Evolutionary conservation across 306 rosid species (phyloP).

Genomic region (Castanea mollissima): DNA sequence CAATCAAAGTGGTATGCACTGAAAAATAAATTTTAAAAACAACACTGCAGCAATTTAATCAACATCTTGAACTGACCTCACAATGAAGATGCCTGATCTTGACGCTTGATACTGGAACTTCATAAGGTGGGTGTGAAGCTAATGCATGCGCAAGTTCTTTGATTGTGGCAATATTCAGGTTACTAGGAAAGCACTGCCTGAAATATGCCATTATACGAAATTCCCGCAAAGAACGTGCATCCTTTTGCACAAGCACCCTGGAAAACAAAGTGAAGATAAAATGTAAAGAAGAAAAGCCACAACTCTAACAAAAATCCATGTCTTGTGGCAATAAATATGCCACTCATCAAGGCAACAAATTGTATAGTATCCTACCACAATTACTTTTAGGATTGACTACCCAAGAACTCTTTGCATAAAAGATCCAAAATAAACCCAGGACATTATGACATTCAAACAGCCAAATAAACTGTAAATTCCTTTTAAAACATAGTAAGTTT

Average conservation of each 20-base stretch:
- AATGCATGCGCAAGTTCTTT: conserved; percentile 84
- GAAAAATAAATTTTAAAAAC: background rate
- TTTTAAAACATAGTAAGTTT: background rate
- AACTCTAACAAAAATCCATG: background rate
- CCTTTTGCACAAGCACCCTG: conserved; percentile 69
- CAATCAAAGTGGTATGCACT: background rate
- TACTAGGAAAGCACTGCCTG: conserved; percentile 72
- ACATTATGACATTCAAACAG: background rate
- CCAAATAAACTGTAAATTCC: background rate
- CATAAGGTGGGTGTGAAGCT: conserved; percentile 78
- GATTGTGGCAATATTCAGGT: conserved; percentile 60
- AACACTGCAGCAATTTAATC: background rate
- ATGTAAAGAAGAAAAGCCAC: conserved; percentile 1
- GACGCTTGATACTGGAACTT: conserved; percentile 82
- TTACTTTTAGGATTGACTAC: background rate
- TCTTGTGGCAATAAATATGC: background rate
- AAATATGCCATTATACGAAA: conserved; percentile 78
- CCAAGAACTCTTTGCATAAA: background rate
- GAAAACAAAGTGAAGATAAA: conserved; percentile 17
- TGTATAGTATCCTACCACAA: background rate
- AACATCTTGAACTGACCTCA: conserved; percentile 50
- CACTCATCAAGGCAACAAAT: background rate
- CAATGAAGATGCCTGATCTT: conserved; percentile 73
- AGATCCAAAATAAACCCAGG: background rate
- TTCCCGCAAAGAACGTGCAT: conserved; percentile 69